phyloP scores from a whole-genome alignment of 192 early-diverging fungal genomes.

The Coemansia sp. region DNA sequence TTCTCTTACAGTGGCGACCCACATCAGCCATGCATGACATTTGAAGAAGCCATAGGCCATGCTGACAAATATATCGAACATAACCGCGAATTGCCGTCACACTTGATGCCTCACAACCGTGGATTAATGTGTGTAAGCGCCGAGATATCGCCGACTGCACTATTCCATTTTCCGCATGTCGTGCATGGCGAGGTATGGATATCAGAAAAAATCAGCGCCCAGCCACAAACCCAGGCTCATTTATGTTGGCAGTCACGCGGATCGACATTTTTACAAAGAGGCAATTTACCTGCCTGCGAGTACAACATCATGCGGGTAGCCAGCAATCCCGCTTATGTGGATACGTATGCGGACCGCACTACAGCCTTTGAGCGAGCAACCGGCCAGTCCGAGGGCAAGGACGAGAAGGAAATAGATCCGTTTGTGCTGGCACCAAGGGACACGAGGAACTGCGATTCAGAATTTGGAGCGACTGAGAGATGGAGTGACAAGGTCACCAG shows the following conservation, averaged over 20 bases:
- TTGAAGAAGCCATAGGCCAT: conserved; percentile 4
- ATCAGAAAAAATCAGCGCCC: not conserved
- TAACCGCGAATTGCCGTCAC: not conserved
- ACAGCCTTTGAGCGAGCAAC: not conserved
- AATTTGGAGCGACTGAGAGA: conserved; percentile 15
- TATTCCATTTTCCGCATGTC: conserved; percentile 25
- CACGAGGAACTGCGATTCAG: conserved; percentile 7
- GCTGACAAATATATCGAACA: conserved; percentile 5
- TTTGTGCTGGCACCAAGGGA: not conserved
- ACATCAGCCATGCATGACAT: conserved; percentile 7
- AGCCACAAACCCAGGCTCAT: conserved; percentile 22
- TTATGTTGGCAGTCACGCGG: conserved; percentile 19
- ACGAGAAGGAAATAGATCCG: not conserved
- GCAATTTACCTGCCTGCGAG: not conserved
- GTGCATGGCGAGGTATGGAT: conserved; percentile 19
- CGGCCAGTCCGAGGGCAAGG: not conserved
- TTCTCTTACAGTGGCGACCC: conserved; percentile 1
- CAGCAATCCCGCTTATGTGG: conserved; percentile 24
- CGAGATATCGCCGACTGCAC: not conserved
- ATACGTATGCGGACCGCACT: not conserved
- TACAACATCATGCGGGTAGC: conserved; percentile 26
- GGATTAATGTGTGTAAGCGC: not conserved
- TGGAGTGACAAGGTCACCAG: conserved; percentile 23
- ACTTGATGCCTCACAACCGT: conserved; percentile 2
- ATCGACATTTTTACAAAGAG: conserved; percentile 10